Percentiles rank a stretch among this genome's conserved stretches.
phyloP scores from a whole-genome alignment of 352 stramenopile genomes.

The Pythium grandisporangium region DNA sequence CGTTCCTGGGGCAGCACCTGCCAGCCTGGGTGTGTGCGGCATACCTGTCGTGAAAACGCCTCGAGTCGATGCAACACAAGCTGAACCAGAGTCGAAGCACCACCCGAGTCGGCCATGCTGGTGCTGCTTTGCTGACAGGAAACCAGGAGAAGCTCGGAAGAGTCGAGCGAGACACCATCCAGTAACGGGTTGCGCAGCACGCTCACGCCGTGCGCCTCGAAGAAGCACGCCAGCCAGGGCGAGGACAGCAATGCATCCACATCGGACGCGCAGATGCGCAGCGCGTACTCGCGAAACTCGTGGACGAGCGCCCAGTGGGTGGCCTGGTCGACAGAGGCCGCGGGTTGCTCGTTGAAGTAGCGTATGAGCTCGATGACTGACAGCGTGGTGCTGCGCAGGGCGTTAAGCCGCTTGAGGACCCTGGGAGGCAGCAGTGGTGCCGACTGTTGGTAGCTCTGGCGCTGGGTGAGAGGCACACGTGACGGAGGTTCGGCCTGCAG shows the following conservation, averaged over 20 bases:
- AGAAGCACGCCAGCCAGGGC: conserved; percentile 20
- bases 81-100: conserved; percentile 38
- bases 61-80: conserved; percentile 44
- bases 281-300: conserved; percentile 35
- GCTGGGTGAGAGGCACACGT: background rate
- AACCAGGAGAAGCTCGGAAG: conserved; percentile 57
- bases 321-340: background rate
- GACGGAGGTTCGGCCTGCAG: conserved; percentile 13
- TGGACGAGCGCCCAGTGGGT: conserved; percentile 18
- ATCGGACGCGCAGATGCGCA: conserved; percentile 37
- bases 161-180: conserved; percentile 54
- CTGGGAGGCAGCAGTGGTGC: conserved; percentile 18
- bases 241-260: conserved; percentile 32
- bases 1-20: conserved; percentile 42
- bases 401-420: conserved; percentile 46
- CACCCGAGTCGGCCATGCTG: conserved; percentile 7
- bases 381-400: conserved; percentile 45
- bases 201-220: conserved; percentile 32
- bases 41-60: conserved; percentile 32
- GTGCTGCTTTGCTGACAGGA: conserved; percentile 31
- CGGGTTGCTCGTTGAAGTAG: conserved; percentile 35
- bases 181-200: conserved; percentile 51
- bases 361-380: conserved; percentile 52
- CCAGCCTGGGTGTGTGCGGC: conserved; percentile 30
- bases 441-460: background rate